Conservation (phyloP, 805 yeast genomes). For the Barnettozyma wickerhamii region DNA sequence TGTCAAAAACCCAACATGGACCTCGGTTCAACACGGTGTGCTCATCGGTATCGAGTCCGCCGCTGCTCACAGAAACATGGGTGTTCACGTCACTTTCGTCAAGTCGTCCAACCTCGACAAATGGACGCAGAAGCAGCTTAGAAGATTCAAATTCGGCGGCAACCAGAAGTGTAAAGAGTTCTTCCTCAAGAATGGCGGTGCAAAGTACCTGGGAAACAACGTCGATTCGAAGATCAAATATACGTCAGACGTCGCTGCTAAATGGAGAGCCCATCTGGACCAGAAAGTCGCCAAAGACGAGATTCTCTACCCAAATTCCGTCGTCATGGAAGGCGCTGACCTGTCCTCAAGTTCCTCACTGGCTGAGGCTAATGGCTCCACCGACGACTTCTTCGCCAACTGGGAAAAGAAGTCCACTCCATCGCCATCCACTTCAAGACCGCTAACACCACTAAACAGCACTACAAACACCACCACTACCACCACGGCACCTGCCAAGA, state of each 20-base stretch:
- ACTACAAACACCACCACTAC: constrained; percentile 13
- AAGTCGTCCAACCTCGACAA: constrained; percentile 88
- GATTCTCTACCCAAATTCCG: constrained; percentile 63
- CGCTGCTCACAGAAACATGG: constrained; percentile 91
- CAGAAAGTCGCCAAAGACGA: constrained; percentile 65
- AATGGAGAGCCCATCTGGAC: constrained; percentile 76
- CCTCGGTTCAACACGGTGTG: constrained; percentile 94
- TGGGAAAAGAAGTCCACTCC: constrained; percentile 76
- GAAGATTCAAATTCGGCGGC: constrained; percentile 93
- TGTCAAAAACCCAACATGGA: constrained; percentile 96
- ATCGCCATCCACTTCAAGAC: constrained; percentile 30
- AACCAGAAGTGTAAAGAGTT: constrained; percentile 82
- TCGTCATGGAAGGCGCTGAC: constrained; percentile 54
- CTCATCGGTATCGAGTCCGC: constrained; percentile 92
- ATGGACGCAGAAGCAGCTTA: constrained; percentile 87
- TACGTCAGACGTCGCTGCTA: constrained; percentile 71
- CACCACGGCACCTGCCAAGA: constrained; percentile 25
- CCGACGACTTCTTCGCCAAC: constrained; percentile 85
- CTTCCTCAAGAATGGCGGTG: constrained; percentile 81
- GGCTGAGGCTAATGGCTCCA: constrained; percentile 37
- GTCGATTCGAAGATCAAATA: constrained; percentile 75
- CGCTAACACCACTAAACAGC: constrained; percentile 21
- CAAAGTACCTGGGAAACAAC: constrained; percentile 52
- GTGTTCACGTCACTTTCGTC: constrained; percentile 94
- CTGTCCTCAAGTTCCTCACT: constrained; percentile 31